Percentiles rank a stretch among this genome's conserved stretches.
phyloP scores from a whole-genome alignment of 75 land plant genomes.

The Selaginella moellendorffii region DNA sequence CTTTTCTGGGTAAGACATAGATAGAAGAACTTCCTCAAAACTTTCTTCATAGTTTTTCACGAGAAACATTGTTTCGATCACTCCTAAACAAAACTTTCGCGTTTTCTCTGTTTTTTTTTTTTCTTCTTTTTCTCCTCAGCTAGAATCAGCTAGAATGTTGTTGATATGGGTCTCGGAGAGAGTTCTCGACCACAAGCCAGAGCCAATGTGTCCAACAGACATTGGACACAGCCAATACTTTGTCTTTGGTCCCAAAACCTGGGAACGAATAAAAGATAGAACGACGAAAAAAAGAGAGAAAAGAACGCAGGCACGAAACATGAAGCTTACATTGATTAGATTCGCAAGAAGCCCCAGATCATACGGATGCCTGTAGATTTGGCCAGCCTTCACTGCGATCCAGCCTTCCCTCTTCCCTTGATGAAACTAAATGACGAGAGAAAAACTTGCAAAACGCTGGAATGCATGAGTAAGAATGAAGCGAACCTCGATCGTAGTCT shows the following conservation, averaged over 20 bases:
- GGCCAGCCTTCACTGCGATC: slow-evolving; percentile 78
- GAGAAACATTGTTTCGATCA: neutral
- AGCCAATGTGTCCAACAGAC: slow-evolving; percentile 46
- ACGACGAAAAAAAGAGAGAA: neutral
- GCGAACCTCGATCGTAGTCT: slow-evolving; percentile 82
- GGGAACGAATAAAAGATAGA: slow-evolving; percentile 10
- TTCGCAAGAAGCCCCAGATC: slow-evolving; percentile 50
- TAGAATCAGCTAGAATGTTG: no score
- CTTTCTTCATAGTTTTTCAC: neutral
- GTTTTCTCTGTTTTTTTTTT: no score
- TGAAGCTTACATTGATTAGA: slow-evolving; percentile 42
- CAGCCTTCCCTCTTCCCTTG: slow-evolving; percentile 49
- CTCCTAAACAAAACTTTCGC: no score
- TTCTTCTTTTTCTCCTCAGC: no score
- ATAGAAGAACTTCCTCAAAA: neutral
- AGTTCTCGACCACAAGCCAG: slow-evolving; percentile 44
- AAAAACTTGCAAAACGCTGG: neutral
- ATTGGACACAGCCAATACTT: slow-evolving; percentile 74
- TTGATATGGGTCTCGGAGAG: neutral
- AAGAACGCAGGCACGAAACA: neutral
- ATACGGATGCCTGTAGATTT: slow-evolving; percentile 59
- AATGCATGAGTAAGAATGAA: neutral
- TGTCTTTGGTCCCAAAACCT: slow-evolving; percentile 74
- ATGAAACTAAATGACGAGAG: slow-evolving; percentile 35
- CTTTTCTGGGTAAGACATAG: neutral